Conservation (phyloP, 192 early-diverging fungal species). For the Gamsiella multidivaricata region DNA sequence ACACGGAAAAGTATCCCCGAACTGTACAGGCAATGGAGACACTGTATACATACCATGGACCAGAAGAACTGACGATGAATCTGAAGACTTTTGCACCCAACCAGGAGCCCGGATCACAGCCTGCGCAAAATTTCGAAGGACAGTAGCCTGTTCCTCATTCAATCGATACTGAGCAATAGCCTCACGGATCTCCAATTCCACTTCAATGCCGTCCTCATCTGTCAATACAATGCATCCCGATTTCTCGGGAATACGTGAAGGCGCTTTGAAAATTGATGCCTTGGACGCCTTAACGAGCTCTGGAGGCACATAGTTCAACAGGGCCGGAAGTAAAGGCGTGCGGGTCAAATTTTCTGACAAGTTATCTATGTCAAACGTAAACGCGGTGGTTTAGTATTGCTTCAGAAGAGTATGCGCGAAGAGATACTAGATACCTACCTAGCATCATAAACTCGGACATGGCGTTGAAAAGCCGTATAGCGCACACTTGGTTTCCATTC, state of each 20-base stretch:
- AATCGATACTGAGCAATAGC: slow-evolving; percentile 51
- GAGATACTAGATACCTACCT: slow-evolving; percentile 51
- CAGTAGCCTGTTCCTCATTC: slow-evolving; percentile 60
- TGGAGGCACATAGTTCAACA: slow-evolving; percentile 53
- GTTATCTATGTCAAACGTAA: slow-evolving; percentile 39
- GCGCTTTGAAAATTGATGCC: slow-evolving; percentile 26
- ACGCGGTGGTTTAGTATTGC: not conserved
- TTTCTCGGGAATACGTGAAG: slow-evolving; percentile 34
- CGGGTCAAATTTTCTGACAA: slow-evolving; percentile 41
- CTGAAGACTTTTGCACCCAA: slow-evolving; percentile 34
- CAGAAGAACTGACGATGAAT: slow-evolving; percentile 48
- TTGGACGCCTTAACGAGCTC: slow-evolving; percentile 35
- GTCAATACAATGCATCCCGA: slow-evolving; percentile 48
- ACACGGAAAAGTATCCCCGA: not conserved
- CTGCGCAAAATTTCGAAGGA: slow-evolving; percentile 52
- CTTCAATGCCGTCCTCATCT: slow-evolving; percentile 55
- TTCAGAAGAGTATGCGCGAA: too few species aligned
- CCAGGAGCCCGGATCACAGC: slow-evolving; percentile 54
- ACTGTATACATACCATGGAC: slow-evolving; percentile 65
- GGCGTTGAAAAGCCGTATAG: slow-evolving; percentile 56
- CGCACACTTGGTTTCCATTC: slow-evolving; percentile 29
- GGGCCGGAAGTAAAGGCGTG: slow-evolving; percentile 52
- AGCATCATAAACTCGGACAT: slow-evolving; percentile 66
- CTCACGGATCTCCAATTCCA: slow-evolving; percentile 49
- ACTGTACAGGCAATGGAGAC: too few species aligned